Evolutionary conservation across 495 filamentous ascomycete species (phyloP).

Genomic region (Hyaloscypha bicolor): DNA sequence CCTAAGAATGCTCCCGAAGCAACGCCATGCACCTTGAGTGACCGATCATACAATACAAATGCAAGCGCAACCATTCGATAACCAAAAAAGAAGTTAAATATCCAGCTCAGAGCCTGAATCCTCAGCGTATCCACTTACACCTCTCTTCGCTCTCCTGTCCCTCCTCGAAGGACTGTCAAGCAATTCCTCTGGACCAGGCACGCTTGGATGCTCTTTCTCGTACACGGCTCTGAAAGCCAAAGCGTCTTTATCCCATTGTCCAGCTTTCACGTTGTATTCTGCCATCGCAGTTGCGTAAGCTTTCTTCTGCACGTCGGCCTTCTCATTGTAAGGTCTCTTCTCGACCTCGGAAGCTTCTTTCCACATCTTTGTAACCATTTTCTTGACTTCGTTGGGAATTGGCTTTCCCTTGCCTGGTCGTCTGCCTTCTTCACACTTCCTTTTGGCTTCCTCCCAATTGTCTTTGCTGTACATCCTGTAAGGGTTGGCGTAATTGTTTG

Average conservation of each 20-base stretch:
- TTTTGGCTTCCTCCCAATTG: slow-evolving; percentile 74
- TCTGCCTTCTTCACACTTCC: slow-evolving; percentile 67
- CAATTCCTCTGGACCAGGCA: slow-evolving; percentile 40
- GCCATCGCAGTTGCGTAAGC: slow-evolving; percentile 58
- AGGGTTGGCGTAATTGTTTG: slow-evolving; percentile 68
- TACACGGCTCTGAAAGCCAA: slow-evolving; percentile 61
- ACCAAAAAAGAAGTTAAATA: slow-evolving; percentile 12
- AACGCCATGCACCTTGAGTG: slow-evolving; percentile 16
- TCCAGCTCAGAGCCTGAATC: slow-evolving; percentile 31
- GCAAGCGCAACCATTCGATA: slow-evolving; percentile 9
- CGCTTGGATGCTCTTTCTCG: slow-evolving; percentile 59
- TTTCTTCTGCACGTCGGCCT: slow-evolving; percentile 67
- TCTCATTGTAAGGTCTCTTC: slow-evolving; percentile 74
- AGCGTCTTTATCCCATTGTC: slow-evolving; percentile 71
- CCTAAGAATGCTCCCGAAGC: slow-evolving; percentile 16
- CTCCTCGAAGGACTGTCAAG: slow-evolving; percentile 29
- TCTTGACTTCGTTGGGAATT: slow-evolving; percentile 78
- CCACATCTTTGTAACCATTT: slow-evolving; percentile 87
- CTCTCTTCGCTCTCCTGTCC: slow-evolving; percentile 33
- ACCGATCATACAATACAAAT: slow-evolving; percentile 20
- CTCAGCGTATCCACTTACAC: slow-evolving; percentile 34
- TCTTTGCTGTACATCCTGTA: slow-evolving; percentile 81
- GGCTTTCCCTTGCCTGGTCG: slow-evolving; percentile 65
- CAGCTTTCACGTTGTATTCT: slow-evolving; percentile 57
- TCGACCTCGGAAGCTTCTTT: slow-evolving; percentile 67